Evolutionary conservation across 495 filamentous ascomycete species (phyloP).

Genomic region (Penicillium coprophilum): DNA sequence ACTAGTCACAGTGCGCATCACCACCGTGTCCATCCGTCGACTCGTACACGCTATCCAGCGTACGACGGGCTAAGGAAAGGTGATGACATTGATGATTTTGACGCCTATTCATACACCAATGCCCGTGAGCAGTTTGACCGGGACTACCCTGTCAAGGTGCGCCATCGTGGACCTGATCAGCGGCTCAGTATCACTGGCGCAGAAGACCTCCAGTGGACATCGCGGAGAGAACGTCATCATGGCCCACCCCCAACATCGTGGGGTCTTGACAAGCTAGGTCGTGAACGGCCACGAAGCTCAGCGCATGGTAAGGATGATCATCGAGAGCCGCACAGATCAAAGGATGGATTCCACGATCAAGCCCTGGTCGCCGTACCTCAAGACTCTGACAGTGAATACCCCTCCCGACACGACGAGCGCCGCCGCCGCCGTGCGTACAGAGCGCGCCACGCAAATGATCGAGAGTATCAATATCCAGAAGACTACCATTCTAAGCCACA

Average conservation of each 20-base stretch:
- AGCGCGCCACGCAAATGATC: slow-evolving; percentile 24
- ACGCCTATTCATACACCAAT: slow-evolving; percentile 70
- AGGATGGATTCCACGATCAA: slow-evolving; percentile 34
- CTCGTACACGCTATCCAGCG: slow-evolving; percentile 30
- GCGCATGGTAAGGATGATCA: slow-evolving; percentile 31
- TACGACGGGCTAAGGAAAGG: slow-evolving; percentile 41
- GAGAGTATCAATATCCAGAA: slow-evolving; percentile 29
- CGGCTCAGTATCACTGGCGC: slow-evolving; percentile 64
- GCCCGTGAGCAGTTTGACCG: slow-evolving; percentile 67
- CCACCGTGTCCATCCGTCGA: slow-evolving; percentile 29
- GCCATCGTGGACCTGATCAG: slow-evolving; percentile 53
- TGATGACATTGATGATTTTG: slow-evolving; percentile 60
- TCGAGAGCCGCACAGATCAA: slow-evolving; percentile 30
- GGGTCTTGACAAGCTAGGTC: slow-evolving; percentile 60
- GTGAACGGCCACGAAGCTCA: slow-evolving; percentile 36
- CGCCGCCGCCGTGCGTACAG: slow-evolving; percentile 30
- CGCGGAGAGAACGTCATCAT: slow-evolving; percentile 45
- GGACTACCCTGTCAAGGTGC: slow-evolving; percentile 54
- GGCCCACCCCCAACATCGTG: slow-evolving; percentile 62
- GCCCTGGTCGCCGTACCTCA: slow-evolving; percentile 39
- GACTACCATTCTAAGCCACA: slow-evolving; percentile 28
- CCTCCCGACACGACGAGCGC: slow-evolving; percentile 26
- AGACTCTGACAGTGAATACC: slow-evolving; percentile 42
- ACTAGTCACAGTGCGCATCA: slow-evolving; percentile 11
- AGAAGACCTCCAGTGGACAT: slow-evolving; percentile 51